phyloP scores from a whole-genome alignment of 129 eudicot genomes.

The Chrysanthemum makinoi region DNA sequence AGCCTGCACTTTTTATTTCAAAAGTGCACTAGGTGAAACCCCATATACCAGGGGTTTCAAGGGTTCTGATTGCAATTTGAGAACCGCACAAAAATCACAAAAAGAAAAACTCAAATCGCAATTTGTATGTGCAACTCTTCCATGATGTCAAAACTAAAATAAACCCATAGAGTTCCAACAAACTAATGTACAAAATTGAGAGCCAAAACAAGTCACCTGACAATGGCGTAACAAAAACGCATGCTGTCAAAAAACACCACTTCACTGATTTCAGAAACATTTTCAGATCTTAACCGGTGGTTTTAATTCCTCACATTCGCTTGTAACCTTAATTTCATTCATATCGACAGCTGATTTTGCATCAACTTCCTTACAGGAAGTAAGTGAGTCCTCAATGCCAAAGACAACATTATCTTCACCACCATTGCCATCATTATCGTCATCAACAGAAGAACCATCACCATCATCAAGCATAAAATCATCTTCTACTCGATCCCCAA shows the following conservation, averaged over 20 bases:
- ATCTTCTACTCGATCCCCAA: conserved; percentile 26
- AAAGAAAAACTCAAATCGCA: conserved; percentile 22
- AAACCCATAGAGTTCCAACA: conserved; percentile 14
- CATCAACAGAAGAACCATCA: conserved; percentile 17
- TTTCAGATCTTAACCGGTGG: conserved; percentile 23
- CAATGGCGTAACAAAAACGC: conserved; percentile 10
- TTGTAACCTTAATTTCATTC: conserved; percentile 18
- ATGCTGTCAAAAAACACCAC: conserved; percentile 1
- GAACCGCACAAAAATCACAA: conserved; percentile 3
- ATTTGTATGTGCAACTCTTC: conserved; percentile 29
- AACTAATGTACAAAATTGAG: conserved; percentile 22
- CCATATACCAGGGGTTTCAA: no score
- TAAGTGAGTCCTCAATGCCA: neutral
- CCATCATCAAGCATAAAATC: conserved; percentile 35
- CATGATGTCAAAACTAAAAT: conserved; percentile 18
- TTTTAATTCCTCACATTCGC: conserved; percentile 1
- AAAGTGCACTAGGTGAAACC: no score
- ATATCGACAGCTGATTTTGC: conserved; percentile 13
- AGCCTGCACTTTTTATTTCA: no score
- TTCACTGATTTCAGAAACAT: conserved; percentile 27
- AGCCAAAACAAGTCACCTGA: conserved; percentile 19
- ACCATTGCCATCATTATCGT: conserved; percentile 8
- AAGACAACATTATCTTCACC: conserved; percentile 7
- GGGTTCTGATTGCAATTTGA: neutral
- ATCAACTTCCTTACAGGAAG: neutral